Evolutionary conservation across 139 green algal genomes (phyloP), one percentile per base, ranked within the genome.

Genomic region (Limnomonas spitsbergensis): DNA sequence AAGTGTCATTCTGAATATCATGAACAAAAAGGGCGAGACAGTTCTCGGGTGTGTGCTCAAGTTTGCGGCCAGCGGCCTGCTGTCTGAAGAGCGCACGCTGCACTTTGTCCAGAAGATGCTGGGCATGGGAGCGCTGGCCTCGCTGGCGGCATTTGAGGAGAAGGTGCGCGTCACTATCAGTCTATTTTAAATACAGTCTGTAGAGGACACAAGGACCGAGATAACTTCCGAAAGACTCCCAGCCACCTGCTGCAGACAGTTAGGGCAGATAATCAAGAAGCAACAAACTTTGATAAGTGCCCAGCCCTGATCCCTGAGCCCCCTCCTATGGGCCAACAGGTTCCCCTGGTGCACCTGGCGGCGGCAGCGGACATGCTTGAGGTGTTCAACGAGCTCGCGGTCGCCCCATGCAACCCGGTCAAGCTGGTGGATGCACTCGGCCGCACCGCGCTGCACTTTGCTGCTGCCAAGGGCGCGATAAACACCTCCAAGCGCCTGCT

Each of bases 21-120:
- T 35, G 14, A 79, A 79, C 56, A 76, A 40, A 27, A 26, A 76
- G 27, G 78, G 82, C 24, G 78, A 87, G 61, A 87, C 78, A 0
- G 31, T 78, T 2, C 69, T 84, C 32, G 78, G 78, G 27, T 80
- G 81, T 67, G 70, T 87, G 61, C 75, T 87, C 4, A 69, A 70
- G 42, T 84, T 73, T 35, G 14, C 7, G 0, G 73, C 81, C 2
- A 67, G 52, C 0, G 61, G 76, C 4, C 75, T 76, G 7, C 36
- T 79, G 40, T 1, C n/a, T 4, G 69, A 70, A 53, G 56, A 14
- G 7, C 75, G 29, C 69, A 66, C 1, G 52, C n/a, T n/a, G n/a
- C n/a, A n/a, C n/a, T n/a, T n/a, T n/a, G n/a, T n/a, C n/a, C n/a
- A 27, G 26, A 40, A 74, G 75, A 39, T 81, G 29, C 24, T 81